These are phyloP conservation scores for Rubroboletus satanas DNA, from an alignment of 768 basidiomycete species.

Conservation along the genomic window DNA sequence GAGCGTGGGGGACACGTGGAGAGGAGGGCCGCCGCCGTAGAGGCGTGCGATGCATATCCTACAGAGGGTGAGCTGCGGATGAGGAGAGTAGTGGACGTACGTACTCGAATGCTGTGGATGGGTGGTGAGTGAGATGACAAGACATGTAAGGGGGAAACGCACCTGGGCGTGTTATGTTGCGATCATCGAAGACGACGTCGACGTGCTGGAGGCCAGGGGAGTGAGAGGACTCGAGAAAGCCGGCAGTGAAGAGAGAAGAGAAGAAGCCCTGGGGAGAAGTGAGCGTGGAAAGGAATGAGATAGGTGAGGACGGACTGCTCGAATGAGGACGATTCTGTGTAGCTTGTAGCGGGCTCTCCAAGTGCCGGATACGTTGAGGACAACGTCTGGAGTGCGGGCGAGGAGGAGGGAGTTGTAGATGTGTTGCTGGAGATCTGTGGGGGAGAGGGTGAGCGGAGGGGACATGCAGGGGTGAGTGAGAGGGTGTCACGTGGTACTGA, in stretches of 20 bases:
- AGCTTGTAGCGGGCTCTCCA: slow-evolving; percentile 75
- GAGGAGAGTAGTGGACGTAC: slow-evolving; percentile 28
- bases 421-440: slow-evolving; percentile 65
- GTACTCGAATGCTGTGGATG: slow-evolving; percentile 77
- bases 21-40: slow-evolving; percentile 79
- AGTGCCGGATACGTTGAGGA: slow-evolving; percentile 60
- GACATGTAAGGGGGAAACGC: slow-evolving; percentile 24
- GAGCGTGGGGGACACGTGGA: slow-evolving; percentile 62
- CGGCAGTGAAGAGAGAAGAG: slow-evolving; percentile 78
- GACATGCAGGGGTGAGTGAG: slow-evolving; percentile 26
- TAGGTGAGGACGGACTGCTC: slow-evolving; percentile 54
- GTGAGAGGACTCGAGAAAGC: slow-evolving; percentile 60
- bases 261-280: slow-evolving; percentile 69
- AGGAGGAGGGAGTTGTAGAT: slow-evolving; percentile 72
- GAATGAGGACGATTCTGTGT: slow-evolving; percentile 84
- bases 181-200: slow-evolving; percentile 73
- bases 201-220: slow-evolving; percentile 46
- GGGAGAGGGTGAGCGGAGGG: slow-evolving; percentile 39
- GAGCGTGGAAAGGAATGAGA: neutral
- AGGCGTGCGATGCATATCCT: slow-evolving; percentile 84
- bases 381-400: slow-evolving; percentile 73
- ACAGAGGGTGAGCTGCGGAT: slow-evolving; percentile 12
- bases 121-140: neutral
- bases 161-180: slow-evolving; percentile 87
- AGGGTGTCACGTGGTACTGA: neutral